A percentile compares a stretch with the other conserved stretches of the same genome.
These are phyloP conservation scores for Dactylorhiza incarnata DNA, from an alignment of 106 monocot genomes.

Conservation along the genomic window DNA sequence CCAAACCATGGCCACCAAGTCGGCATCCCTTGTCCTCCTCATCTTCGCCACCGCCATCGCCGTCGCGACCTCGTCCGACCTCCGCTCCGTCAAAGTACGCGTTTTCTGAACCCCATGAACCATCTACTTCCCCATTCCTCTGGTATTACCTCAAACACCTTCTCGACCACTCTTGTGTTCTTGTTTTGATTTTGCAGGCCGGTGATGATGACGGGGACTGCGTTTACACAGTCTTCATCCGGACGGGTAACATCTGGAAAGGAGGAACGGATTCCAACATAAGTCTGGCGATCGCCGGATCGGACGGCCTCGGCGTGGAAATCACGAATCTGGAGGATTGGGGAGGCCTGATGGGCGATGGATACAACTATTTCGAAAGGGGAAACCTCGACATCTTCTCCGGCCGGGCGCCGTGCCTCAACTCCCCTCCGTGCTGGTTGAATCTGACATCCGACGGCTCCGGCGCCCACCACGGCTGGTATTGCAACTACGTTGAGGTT, in stretches of 20 bases:
- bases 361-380: constrained; percentile 81
- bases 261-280: constrained; percentile 72
- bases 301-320: constrained; percentile 36
- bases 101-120: too few species aligned
- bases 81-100: neutral
- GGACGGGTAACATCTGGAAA: constrained; percentile 58
- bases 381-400: constrained; percentile 81
- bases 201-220: constrained; percentile 29
- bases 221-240: constrained; percentile 84
- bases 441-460: constrained; percentile 71
- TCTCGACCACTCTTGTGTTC: neutral
- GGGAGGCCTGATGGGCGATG: constrained; percentile 70
- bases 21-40: constrained; percentile 7
- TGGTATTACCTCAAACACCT: neutral
- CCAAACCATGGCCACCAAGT: neutral
- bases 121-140: neutral
- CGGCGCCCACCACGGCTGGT: constrained; percentile 81
- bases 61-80: neutral
- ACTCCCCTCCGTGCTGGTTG: constrained; percentile 44
- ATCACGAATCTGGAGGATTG: constrained; percentile 55
- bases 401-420: constrained; percentile 70
- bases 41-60: constrained; percentile 9
- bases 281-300: constrained; percentile 37
- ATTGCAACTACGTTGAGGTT: constrained; percentile 94
- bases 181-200: neutral